These are phyloP conservation scores for Afroboletus lepidellus DNA, from an alignment of 1,284 basidiomycete genomes.

Conservation along the genomic window DNA sequence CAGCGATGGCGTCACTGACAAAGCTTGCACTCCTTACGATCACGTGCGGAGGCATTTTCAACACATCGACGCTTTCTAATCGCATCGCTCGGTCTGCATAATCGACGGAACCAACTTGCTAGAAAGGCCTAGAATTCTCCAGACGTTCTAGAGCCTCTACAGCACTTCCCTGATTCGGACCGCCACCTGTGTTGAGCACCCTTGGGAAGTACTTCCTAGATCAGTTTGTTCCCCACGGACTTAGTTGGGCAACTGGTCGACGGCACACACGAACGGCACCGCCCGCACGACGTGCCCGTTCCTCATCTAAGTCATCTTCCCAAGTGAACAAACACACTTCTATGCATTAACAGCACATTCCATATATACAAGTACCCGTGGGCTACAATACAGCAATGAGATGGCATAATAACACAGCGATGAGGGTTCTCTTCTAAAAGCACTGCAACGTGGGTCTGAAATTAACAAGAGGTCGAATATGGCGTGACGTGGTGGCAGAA, in stretches of 20 bases:
- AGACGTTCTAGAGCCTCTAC: no score
- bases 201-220: no score
- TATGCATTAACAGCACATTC: no score
- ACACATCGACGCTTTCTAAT: background rate
- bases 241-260: no score
- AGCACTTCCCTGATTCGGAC: background rate
- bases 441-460: background rate
- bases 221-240: no score
- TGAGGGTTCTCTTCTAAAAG: background rate
- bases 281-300: no score
- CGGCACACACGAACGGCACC: no score
- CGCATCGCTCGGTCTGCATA: background rate
- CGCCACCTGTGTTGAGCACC: background rate
- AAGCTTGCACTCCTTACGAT: no score
- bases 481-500: background rate
- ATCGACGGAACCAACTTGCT: background rate
- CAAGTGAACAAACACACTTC: no score
- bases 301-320: no score
- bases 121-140: background rate
- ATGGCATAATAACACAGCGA: background rate
- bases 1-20: constrained; percentile 9
- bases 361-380: background rate
- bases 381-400: background rate
- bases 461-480: background rate
- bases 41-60: no score